A percentile compares a stretch with the other conserved stretches of the same genome.
phyloP scores from a whole-genome alignment of 176 grass and related monocot genomes.

The Thinopyrum elongatum region DNA sequence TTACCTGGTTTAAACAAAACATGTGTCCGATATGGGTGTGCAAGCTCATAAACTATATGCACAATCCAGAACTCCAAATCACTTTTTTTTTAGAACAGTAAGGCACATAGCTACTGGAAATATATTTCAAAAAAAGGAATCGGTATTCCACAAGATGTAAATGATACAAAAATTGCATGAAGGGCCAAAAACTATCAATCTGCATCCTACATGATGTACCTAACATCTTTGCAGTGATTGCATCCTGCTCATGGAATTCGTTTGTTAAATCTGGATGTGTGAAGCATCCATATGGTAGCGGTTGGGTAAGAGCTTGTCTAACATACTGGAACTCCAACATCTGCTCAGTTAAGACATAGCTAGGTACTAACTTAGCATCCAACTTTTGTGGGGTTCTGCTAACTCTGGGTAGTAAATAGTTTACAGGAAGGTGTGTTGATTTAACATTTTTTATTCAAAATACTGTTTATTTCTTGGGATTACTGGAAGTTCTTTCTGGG shows the following conservation, averaged over 20 bases:
- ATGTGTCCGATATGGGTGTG: not conserved
- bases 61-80: constrained; percentile 18
- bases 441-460: constrained; percentile 2
- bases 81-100: not conserved
- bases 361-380: constrained; percentile 5
- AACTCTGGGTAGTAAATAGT: constrained; percentile 8
- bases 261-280: not conserved
- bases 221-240: not conserved
- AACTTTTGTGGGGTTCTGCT: not conserved
- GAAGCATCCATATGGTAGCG: constrained; percentile 25
- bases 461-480: not conserved
- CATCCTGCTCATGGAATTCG: constrained; percentile 11
- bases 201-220: not conserved
- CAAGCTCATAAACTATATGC: constrained; percentile 22
- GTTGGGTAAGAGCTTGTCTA: constrained; percentile 27
- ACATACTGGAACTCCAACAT: constrained; percentile 10
- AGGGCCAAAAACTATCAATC: not conserved
- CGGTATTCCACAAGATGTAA: not conserved
- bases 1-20: constrained; percentile 19
- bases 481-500: not conserved
- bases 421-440: constrained; percentile 2
- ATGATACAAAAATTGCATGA: not conserved
- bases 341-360: constrained; percentile 9
- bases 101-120: not conserved
- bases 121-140: not conserved